A percentile compares a stretch with the other conserved stretches of the same genome.
These are phyloP conservation scores for Helicocarpus griseus DNA, from an alignment of 2,329 filamentous ascomycete genomes.

Conservation along the genomic window DNA sequence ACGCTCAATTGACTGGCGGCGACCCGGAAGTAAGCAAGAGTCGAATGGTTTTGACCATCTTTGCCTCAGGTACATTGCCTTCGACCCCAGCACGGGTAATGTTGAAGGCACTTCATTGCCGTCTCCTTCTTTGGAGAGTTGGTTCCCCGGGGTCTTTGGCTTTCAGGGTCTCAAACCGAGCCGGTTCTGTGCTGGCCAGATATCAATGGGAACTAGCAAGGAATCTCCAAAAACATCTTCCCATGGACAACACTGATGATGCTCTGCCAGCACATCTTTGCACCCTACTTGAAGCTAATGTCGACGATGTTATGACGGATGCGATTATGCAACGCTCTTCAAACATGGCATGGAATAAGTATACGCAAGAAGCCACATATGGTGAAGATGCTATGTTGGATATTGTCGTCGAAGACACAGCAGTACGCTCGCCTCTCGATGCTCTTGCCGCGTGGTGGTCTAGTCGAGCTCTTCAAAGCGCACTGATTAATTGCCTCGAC, in stretches of 20 bases:
- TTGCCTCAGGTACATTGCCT: constrained; percentile 79
- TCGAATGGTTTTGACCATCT: constrained; percentile 71
- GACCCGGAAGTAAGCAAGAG: constrained; percentile 84
- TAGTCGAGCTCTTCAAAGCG: constrained; percentile 59
- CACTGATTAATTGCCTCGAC: constrained; percentile 55
- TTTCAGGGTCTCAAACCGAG: constrained; percentile 54
- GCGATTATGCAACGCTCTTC: constrained; percentile 74
- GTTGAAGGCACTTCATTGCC: constrained; percentile 84
- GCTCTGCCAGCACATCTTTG: constrained; percentile 67
- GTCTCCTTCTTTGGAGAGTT: constrained; percentile 75
- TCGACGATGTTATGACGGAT: constrained; percentile 69
- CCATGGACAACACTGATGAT: constrained; percentile 50
- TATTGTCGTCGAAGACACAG: constrained; percentile 71
- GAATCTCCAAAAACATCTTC: constrained; percentile 42
- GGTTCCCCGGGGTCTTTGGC: constrained; percentile 56
- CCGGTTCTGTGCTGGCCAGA: constrained; percentile 64
- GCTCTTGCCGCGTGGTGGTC: constrained; percentile 90
- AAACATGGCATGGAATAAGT: constrained; percentile 79
- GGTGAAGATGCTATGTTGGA: constrained; percentile 65
- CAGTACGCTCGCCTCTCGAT: constrained; percentile 78
- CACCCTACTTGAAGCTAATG: constrained; percentile 65
- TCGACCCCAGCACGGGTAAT: constrained; percentile 75
- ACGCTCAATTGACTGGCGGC: constrained; percentile 84
- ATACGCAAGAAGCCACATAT: constrained; percentile 57
- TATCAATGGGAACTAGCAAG: constrained; percentile 75